Percentiles rank a stretch among this genome's conserved stretches.
Conservation (phyloP, 1,284 basidiomycete species). For the Anthracocystis setariae region DNA sequence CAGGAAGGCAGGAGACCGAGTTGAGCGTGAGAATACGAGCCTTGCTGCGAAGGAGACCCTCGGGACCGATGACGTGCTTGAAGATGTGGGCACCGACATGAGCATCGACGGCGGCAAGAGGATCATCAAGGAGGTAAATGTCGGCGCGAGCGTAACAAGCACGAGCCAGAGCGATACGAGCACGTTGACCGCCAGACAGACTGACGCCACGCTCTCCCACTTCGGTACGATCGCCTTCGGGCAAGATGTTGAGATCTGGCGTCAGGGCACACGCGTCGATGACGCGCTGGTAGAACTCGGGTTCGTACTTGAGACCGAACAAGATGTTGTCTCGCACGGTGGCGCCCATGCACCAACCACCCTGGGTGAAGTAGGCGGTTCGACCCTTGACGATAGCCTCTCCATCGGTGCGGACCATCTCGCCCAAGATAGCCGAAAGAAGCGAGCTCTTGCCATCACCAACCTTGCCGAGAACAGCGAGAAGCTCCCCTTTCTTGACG, state of each 20-base stretch:
- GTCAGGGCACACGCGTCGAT: conserved; percentile 52
- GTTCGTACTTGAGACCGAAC: conserved; percentile 70
- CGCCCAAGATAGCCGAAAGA: conserved; percentile 60
- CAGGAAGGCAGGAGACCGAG: conserved; percentile 72
- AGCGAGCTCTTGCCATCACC: conserved; percentile 65
- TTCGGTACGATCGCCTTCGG: conserved; percentile 78
- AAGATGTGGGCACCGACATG: conserved; percentile 67
- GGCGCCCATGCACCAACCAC: conserved; percentile 89
- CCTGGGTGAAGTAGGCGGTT: conserved; percentile 83
- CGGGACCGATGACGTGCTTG: conserved; percentile 60
- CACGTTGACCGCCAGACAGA: conserved; percentile 74
- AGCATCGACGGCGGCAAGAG: conserved; percentile 74
- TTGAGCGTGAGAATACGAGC: conserved; percentile 68
- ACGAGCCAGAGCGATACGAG: conserved; percentile 77
- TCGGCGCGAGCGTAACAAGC: conserved; percentile 79
- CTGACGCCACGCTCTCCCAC: conserved; percentile 72
- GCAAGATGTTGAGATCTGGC: conserved; percentile 77
- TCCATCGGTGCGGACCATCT: conserved; percentile 60
- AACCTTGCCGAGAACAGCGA: conserved; percentile 64
- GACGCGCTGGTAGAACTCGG: conserved; percentile 71
- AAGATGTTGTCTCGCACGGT: conserved; percentile 73
- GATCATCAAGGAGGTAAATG: conserved; percentile 77
- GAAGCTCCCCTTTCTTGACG: conserved; percentile 53
- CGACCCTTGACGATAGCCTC: conserved; percentile 55
- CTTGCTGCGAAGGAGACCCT: conserved; percentile 54